Percentiles rank a stretch among this genome's conserved stretches.
Conservation (phyloP, 2,329 filamentous ascomycete species). For the Aulographum hederae region DNA sequence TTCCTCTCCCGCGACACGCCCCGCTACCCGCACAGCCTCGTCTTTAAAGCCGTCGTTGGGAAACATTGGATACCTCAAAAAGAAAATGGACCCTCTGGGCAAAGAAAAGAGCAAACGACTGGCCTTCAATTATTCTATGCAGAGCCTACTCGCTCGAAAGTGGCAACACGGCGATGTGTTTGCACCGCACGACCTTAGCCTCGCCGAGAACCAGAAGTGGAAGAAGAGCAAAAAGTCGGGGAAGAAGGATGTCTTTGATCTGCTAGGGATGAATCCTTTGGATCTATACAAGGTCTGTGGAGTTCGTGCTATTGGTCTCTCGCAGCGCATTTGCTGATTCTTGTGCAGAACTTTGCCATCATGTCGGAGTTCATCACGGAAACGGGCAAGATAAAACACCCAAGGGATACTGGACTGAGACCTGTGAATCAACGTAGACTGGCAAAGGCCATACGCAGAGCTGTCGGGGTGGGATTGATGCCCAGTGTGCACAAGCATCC, state of each 20-base stretch:
- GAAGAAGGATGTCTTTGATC: conserved; percentile 55
- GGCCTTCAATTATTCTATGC: no score
- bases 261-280: conserved; percentile 60
- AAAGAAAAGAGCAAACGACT: no score
- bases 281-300: conserved; percentile 66
- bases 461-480: conserved; percentile 79
- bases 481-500: conserved; percentile 83
- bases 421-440: conserved; percentile 85
- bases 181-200: conserved; percentile 69
- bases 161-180: conserved; percentile 85
- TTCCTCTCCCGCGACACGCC: no score
- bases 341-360: conserved; percentile 66
- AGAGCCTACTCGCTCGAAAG: no score
- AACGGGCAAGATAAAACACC: conserved; percentile 69
- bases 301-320: not conserved
- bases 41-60: no score
- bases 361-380: conserved; percentile 76
- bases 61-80: no score
- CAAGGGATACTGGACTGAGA: conserved; percentile 58
- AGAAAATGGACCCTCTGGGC: no score
- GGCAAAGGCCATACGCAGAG: conserved; percentile 77
- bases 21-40: no score
- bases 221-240: conserved; percentile 35
- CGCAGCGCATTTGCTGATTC: conserved; percentile 1
- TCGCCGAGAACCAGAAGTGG: conserved; percentile 69